phyloP scores from a whole-genome alignment of 345 rosid genomes.

The Microthlaspi erraticum region DNA sequence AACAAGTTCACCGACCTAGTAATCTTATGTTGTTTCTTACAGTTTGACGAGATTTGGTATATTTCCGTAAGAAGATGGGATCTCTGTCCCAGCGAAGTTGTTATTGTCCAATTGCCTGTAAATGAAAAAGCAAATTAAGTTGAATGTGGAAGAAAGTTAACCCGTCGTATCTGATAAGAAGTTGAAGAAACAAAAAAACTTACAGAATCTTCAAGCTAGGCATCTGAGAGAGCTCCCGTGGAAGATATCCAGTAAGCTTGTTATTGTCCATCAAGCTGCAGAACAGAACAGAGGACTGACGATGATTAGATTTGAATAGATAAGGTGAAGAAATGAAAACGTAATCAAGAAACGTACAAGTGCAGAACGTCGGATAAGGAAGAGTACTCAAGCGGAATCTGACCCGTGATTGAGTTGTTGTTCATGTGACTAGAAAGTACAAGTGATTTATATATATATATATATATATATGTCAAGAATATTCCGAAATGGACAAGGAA shows the following conservation, averaged over 20 bases:
- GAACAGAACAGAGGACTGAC: background rate
- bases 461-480: no score
- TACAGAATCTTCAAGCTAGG: constrained; percentile 50
- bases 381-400: constrained; percentile 52
- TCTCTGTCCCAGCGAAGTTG: constrained; percentile 49
- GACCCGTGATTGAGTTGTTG: constrained; percentile 61
- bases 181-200: constrained; percentile 17
- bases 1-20: background rate
- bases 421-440: constrained; percentile 51
- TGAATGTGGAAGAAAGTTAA: background rate
- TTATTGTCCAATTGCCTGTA: constrained; percentile 56
- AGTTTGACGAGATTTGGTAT: constrained; percentile 49
- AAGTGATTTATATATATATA: background rate
- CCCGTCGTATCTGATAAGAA: background rate
- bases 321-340: background rate
- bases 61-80: constrained; percentile 51
- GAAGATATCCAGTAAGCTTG: constrained; percentile 55
- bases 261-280: constrained; percentile 59
- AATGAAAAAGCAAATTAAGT: constrained; percentile 19
- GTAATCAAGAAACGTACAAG: constrained; percentile 45
- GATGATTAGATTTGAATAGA: background rate
- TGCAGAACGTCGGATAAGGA: constrained; percentile 47
- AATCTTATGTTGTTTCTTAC: constrained; percentile 40
- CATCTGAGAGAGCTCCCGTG: constrained; percentile 51
- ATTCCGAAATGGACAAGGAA: background rate